Evolutionary conservation across 225 moss, liverwort and hornwort genomes (phyloP).

Genomic region (Neckera pumila): DNA sequence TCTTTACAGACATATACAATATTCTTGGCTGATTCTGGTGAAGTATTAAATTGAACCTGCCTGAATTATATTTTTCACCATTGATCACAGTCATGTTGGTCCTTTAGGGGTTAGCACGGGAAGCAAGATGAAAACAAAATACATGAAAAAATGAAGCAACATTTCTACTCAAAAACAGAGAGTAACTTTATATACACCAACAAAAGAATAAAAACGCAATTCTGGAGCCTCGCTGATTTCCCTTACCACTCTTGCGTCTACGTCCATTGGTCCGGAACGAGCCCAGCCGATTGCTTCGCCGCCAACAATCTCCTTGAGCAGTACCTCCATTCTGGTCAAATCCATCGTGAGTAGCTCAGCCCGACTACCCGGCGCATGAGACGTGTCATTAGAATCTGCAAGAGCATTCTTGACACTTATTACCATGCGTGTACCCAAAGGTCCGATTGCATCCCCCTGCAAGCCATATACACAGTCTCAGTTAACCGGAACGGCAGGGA

Average conservation of each 20-base stretch:
- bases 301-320: slow-evolving; percentile 35
- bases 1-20: not conserved
- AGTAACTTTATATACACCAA: not conserved
- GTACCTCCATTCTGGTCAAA: slow-evolving; percentile 17
- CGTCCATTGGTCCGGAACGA: slow-evolving; percentile 1
- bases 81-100: not conserved
- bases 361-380: not conserved
- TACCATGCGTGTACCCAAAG: slow-evolving; percentile 33
- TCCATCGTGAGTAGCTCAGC: not conserved
- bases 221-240: not conserved
- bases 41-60: not conserved
- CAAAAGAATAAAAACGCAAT: not conserved
- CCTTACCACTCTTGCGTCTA: slow-evolving; percentile 24
- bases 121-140: not conserved
- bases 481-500: not conserved
- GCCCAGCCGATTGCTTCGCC: slow-evolving; percentile 43
- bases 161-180: not conserved
- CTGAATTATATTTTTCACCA: not conserved
- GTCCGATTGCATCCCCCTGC: slow-evolving; percentile 38
- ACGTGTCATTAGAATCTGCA: not conserved
- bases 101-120: not conserved
- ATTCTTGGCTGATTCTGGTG: not conserved
- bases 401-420: slow-evolving; percentile 8
- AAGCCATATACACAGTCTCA: not conserved
- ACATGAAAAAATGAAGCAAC: not conserved